Base-by-base conservation (phyloP, 228 moss, liverwort and hornwort genomes). In the Sphagnum fallax region DNA sequence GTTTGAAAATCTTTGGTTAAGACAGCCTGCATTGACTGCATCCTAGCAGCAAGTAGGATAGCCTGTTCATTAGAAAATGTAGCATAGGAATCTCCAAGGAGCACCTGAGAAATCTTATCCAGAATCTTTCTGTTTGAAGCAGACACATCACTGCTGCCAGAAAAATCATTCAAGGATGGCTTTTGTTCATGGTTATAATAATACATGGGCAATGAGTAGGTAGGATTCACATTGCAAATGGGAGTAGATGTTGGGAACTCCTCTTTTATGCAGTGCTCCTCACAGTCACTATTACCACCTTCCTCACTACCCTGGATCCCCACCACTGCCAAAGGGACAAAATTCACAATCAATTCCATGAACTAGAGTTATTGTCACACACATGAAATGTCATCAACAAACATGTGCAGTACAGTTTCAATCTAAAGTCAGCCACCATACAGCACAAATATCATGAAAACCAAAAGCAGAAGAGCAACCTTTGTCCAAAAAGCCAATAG, bases 31-130 rank as follows among this genome's bases (percentile, higher is more conserved):
- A 88, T 88, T 59, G 88, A 80, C 48, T 85, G 78, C 84, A 88
- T 51, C 63, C 65, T 77, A 71, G 84, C 68, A 10, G 88, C 84
- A 63, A 88, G 71, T 70, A 85, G 88, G 80, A 85, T 78, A 77
- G 88, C 85, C 82, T 88, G 88, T 75, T 85, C 84, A 63, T 71
- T 78, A 18, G 79, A 80, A 49, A 88, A 61, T 47, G 80, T 62
- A 8, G 76, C 82, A 8, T 84, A 76, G 1, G 74, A 82, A 49
- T 88, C 88, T 11, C 88, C 85, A 60, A 88, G 88, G 66, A 88
- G 61, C 78, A 88, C 52, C 61, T 78, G 84, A 63, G 84, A 80
- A 82, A 88, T 81, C 84, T 88, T 85, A 69, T 88, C 88, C 85
- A 88, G 71, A 77, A 88, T 71, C 68, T 85, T 76, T 49, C 85